Percentiles rank a stretch among this genome's conserved stretches.
phyloP scores from a whole-genome alignment of 1,139 yeast species.

The Casaregolazyma lundiana region DNA sequence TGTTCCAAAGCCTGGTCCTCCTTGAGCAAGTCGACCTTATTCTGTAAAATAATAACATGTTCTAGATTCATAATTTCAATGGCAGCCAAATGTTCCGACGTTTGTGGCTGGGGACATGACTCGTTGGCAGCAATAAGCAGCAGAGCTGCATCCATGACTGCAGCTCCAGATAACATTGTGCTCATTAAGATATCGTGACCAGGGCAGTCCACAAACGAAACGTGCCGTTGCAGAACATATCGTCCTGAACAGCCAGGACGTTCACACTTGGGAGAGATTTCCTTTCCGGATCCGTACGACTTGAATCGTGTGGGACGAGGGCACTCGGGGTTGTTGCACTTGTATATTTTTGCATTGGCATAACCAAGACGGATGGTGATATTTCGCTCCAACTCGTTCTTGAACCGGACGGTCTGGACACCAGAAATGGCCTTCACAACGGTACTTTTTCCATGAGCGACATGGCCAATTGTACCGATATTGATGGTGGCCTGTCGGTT shows the following conservation, averaged over 20 bases:
- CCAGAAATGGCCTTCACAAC: constrained; percentile 99
- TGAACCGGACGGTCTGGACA: constrained; percentile 97
- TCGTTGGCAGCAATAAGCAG: constrained; percentile 96
- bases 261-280: constrained; percentile 87
- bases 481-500: constrained; percentile 98
- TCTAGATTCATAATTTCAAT: constrained; percentile 98
- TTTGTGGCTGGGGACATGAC: constrained; percentile 99
- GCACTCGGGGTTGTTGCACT: constrained; percentile 79
- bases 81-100: constrained; percentile 98
- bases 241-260: constrained; percentile 75
- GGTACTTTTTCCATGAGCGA: constrained; percentile 98
- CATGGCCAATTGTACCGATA: constrained; percentile 99
- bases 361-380: constrained; percentile 98
- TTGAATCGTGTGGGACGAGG: constrained; percentile 95
- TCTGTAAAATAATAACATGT: constrained; percentile 93
- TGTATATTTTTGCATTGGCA: constrained; percentile 97
- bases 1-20: constrained; percentile 96
- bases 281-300: constrained; percentile 92
- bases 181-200: constrained; percentile 99
- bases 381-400: constrained; percentile 97
- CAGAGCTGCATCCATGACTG: constrained; percentile 99
- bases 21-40: constrained; percentile 97
- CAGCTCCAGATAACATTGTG: constrained; percentile 99
- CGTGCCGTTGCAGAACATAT: constrained; percentile 88
- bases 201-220: constrained; percentile 98